Evolutionary conservation across 371 early-diverging fungal genomes (phyloP), one percentile per base, ranked within the genome.

Genomic region (Mycotypha africana): DNA sequence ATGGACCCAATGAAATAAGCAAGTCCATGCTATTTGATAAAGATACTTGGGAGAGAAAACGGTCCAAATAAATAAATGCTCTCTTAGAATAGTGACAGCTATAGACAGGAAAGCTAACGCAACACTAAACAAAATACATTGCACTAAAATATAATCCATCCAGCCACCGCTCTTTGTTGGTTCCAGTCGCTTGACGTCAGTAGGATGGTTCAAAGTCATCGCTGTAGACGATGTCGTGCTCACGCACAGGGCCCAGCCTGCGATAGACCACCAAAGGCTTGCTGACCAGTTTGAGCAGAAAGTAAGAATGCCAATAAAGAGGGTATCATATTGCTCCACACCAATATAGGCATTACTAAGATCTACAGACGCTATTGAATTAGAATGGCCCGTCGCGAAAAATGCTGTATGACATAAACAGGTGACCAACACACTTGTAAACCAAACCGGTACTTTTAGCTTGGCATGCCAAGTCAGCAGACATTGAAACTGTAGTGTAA

Each of bases 11-110:
- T 79, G 79, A 51, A 60, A 76, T 2, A 78, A 42, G 9, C 65
- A 53, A 1, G 68, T 74, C 87, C 88, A 89, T 11, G 77, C 76
- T 14, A 84, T 62, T 56, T 88, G 86, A 61, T 86, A 90, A 38
- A 90, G 65, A 38, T 84, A 84, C 46, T 86, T 85, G 17, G 91
- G 91, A 34, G 91, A 88, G 53, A 89, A 90, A 10, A 90, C 91
- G 0, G 89, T 85, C 90, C 90, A 90, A 33, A 90, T 82, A 58
- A 90, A 90, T 36, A 89, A 59, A 49, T 90, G 91, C 26, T 83
- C 74, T 16, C 87, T 72, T 33, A 85, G 63, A 4, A 81, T 34
- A 2, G 81, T 81, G 4, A 84, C 85, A 1, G 83, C 76, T 1
- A 86, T 56, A 11, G 85, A 84, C 0, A 87, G 67, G 3, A 57